These are phyloP conservation scores for Chenopodium berlandieri DNA, from an alignment of 148 eudicot species.

Conservation along the genomic window DNA sequence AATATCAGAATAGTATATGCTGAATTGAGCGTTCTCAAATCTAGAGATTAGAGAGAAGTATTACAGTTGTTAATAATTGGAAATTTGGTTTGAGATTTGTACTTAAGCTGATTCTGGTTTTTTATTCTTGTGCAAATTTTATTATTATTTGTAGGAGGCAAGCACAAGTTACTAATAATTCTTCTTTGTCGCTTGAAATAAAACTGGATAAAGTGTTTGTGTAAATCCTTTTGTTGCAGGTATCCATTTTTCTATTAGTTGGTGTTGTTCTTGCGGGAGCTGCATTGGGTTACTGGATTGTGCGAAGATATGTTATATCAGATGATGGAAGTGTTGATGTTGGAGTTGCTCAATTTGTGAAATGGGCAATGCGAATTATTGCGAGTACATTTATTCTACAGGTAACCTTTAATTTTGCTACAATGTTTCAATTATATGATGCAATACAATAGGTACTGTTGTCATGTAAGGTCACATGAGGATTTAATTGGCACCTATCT, in stretches of 20 bases:
- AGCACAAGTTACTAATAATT: no score
- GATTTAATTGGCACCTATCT: not conserved
- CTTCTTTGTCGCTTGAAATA: not conserved
- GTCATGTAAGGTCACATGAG: not conserved
- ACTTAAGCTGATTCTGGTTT: not conserved
- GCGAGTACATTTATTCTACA: slow-evolving; percentile 72
- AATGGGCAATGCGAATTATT: slow-evolving; percentile 79
- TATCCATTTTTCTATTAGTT: slow-evolving; percentile 58
- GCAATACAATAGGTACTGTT: not conserved
- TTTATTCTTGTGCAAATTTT: no score
- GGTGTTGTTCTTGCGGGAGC: slow-evolving; percentile 77
- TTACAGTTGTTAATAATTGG: not conserved
- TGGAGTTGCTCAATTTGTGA: slow-evolving; percentile 74
- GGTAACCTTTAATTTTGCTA: slow-evolving; percentile 34
- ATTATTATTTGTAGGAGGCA: no score
- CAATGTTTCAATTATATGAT: slow-evolving; percentile 5
- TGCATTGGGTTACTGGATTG: slow-evolving; percentile 86
- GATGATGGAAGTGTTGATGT: slow-evolving; percentile 90
- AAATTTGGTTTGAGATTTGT: not conserved
- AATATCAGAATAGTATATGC: not conserved
- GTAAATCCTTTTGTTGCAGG: slow-evolving; percentile 40
- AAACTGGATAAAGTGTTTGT: not conserved
- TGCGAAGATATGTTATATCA: slow-evolving; percentile 71
- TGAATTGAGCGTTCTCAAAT: not conserved
- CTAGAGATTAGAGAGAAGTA: not conserved